These are phyloP conservation scores for Asterophora parasitica DNA, from an alignment of 768 basidiomycete genomes.

Conservation along the genomic window DNA sequence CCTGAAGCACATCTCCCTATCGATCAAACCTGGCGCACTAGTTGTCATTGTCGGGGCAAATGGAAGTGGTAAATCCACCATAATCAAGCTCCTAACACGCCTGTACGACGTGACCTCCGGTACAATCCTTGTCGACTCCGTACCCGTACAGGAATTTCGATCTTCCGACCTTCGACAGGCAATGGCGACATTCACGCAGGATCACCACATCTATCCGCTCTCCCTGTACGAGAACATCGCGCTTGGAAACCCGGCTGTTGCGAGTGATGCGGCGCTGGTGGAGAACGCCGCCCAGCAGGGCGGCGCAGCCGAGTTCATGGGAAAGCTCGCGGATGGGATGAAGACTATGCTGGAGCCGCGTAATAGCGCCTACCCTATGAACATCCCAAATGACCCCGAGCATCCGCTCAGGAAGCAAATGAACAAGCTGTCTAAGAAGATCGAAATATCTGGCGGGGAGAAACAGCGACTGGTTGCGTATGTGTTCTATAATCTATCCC, in stretches of 20 bases:
- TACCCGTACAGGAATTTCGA: slow-evolving; percentile 32
- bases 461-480: slow-evolving; percentile 25
- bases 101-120: slow-evolving; percentile 44
- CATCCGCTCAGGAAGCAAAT: slow-evolving; percentile 17
- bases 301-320: slow-evolving; percentile 20
- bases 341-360: slow-evolving; percentile 19
- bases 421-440: slow-evolving; percentile 14
- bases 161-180: slow-evolving; percentile 36
- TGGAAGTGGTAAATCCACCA: slow-evolving; percentile 51
- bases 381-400: slow-evolving; percentile 14
- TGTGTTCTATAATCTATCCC: neutral
- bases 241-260: slow-evolving; percentile 18
- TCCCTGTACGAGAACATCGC: slow-evolving; percentile 40
- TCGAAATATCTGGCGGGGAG: slow-evolving; percentile 23
- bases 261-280: slow-evolving; percentile 18
- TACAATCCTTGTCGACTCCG: slow-evolving; percentile 38
- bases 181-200: slow-evolving; percentile 46
- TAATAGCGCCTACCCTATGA: slow-evolving; percentile 1
- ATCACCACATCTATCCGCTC: slow-evolving; percentile 44
- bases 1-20: slow-evolving; percentile 36
- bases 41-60: slow-evolving; percentile 57
- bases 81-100: slow-evolving; percentile 46
- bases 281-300: slow-evolving; percentile 27
- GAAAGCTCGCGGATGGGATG: slow-evolving; percentile 14
- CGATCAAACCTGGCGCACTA: slow-evolving; percentile 41